Percentiles rank a stretch among this genome's conserved stretches.
Conservation (phyloP, 1,284 basidiomycete genomes). For the Neonothopanus nambi region DNA sequence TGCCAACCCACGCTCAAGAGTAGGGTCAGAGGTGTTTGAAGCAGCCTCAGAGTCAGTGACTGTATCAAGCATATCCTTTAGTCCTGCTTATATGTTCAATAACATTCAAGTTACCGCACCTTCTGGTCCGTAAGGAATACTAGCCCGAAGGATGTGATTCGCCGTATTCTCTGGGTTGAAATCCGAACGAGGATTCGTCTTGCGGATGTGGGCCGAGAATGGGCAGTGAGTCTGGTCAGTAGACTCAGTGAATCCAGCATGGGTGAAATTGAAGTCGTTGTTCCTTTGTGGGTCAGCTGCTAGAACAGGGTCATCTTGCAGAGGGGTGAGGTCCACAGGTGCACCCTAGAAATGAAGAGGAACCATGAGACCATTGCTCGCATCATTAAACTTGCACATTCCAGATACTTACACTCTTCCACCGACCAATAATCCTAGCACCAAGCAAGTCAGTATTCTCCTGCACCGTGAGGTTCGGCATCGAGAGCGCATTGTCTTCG, state of each 20-base stretch:
- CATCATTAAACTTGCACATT: not conserved
- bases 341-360: slow-evolving; percentile 31
- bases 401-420: slow-evolving; percentile 28
- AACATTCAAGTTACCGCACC: slow-evolving; percentile 9
- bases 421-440: slow-evolving; percentile 32
- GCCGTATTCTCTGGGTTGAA: slow-evolving; percentile 7
- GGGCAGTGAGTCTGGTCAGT: slow-evolving; percentile 32
- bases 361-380: too few species aligned
- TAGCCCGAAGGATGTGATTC: slow-evolving; percentile 34
- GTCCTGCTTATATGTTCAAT: too few species aligned
- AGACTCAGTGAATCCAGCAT: slow-evolving; percentile 14
- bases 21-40: slow-evolving; percentile 17
- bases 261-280: slow-evolving; percentile 37
- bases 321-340: slow-evolving; percentile 36
- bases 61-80: too few species aligned
- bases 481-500: slow-evolving; percentile 23
- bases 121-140: slow-evolving; percentile 41
- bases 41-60: slow-evolving; percentile 20
- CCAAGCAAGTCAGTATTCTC: slow-evolving; percentile 28
- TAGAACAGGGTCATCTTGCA: slow-evolving; percentile 32
- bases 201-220: slow-evolving; percentile 34
- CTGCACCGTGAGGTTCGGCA: slow-evolving; percentile 20
- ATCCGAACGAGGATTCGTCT: slow-evolving; percentile 29
- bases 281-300: slow-evolving; percentile 32
- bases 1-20: slow-evolving; percentile 31